Evolutionary conservation across 192 early-diverging fungal genomes (phyloP).

Genomic region (Coemansia sp.): DNA sequence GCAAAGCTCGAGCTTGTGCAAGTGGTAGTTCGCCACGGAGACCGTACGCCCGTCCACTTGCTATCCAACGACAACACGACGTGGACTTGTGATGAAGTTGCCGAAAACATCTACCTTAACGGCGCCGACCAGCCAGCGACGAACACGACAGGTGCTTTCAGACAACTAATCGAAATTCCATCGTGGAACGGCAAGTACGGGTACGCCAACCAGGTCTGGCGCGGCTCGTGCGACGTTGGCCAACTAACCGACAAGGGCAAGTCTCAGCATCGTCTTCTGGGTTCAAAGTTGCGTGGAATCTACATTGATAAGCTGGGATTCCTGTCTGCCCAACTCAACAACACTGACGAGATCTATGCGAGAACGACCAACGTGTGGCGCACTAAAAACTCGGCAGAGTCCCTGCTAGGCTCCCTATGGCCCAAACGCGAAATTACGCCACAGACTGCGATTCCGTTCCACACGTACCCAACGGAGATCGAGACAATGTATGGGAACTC

Average conservation of each 20-base stretch:
- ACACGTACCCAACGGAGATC: conserved; percentile 53
- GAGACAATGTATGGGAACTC: conserved; percentile 59
- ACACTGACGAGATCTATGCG: conserved; percentile 56
- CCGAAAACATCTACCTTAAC: conserved; percentile 43
- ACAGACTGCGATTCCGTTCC: conserved; percentile 34
- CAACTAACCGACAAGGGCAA: conserved; percentile 68
- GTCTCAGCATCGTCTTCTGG: conserved; percentile 53
- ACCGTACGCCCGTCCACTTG: conserved; percentile 51
- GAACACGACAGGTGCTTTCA: conserved; percentile 46
- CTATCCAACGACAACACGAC: conserved; percentile 43
- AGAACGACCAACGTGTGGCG: conserved; percentile 66
- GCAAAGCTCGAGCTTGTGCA: conserved; percentile 61
- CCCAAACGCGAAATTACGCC: conserved; percentile 35
- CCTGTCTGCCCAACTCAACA: conserved; percentile 42
- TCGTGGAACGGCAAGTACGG: conserved; percentile 46
- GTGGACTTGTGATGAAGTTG: conserved; percentile 46
- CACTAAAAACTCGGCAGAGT: conserved; percentile 62
- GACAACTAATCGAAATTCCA: conserved; percentile 49
- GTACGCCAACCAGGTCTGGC: conserved; percentile 43
- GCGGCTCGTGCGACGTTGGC: conserved; percentile 60
- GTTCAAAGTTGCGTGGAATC: conserved; percentile 50
- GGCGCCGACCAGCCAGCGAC: conserved; percentile 25
- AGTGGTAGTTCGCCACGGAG: conserved; percentile 64
- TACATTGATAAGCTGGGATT: conserved; percentile 60
- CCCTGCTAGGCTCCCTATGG: conserved; percentile 56